These are phyloP conservation scores for Aethionema arabicum DNA, from an alignment of 345 rosid species.

Conservation along the genomic window DNA sequence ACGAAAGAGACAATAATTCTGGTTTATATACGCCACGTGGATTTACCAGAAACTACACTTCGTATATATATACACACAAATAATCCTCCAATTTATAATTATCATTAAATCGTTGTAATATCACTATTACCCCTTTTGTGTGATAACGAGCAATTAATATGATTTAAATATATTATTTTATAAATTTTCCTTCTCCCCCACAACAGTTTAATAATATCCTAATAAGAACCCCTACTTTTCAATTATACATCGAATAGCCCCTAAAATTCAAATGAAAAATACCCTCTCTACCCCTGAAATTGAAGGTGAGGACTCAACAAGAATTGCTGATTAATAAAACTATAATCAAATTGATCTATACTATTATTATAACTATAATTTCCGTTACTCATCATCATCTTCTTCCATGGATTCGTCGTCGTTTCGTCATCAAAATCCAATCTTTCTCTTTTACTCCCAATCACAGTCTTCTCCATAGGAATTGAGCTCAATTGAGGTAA, in stretches of 20 bases:
- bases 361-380: constrained; percentile 48
- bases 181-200: background rate
- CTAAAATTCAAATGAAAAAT: constrained; percentile 21
- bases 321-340: constrained; percentile 49
- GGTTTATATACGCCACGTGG: constrained; percentile 23
- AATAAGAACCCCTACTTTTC: constrained; percentile 24
- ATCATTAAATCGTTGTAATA: background rate
- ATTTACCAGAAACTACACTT: background rate
- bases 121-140: background rate
- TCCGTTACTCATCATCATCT: constrained; percentile 29
- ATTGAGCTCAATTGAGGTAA: constrained; percentile 51
- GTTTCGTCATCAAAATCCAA: constrained; percentile 42
- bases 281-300: constrained; percentile 45
- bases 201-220: constrained; percentile 23
- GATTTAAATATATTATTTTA: background rate
- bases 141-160: too few species aligned
- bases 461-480: constrained; percentile 34
- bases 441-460: constrained; percentile 56
- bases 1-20: constrained; percentile 8
- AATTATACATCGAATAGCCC: constrained; percentile 21
- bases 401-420: constrained; percentile 46
- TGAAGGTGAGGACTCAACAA: constrained; percentile 54
- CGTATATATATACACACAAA: too few species aligned
- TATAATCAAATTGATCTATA: constrained; percentile 41
- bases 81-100: too few species aligned